Base-by-base conservation (phyloP, 2,329 filamentous ascomycete species). In the Dactylonectria macrodidyma region DNA sequence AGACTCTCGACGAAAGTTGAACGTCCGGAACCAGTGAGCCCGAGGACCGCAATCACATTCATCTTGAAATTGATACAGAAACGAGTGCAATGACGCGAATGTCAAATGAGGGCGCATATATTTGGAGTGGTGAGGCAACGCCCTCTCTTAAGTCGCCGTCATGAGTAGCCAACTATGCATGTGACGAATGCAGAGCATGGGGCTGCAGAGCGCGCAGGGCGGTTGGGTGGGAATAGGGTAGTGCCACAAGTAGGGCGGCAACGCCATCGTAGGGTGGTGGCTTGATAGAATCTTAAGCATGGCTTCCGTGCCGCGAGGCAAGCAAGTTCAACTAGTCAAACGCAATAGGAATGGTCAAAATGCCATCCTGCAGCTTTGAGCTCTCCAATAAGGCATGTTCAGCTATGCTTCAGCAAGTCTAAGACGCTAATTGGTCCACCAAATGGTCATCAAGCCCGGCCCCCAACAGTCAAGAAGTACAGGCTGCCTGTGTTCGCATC, bases 401-500 rank as follows among this genome's bases (percentile, higher is more conserved):
- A n/a, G 16, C 16, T n/a, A 7, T 7, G 2, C 16, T 44, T 44
- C 16, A 44, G n/a, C n/a, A n/a, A 44, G n/a, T 44, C 5, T 19
- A 7, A 14, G 0, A 30, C 14, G 6, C n/a, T 44, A n/a, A 44
- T 19, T n/a, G 5, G 2, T 19, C 41, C 41, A 8, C n/a, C 41
- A 14, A 3, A 2, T 4, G 10, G 10, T 16, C 11, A n/a, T 62
- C 38, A 62, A 22, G 36, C 50, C n/a, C 62, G 38, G 12, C 62
- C 62, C 7, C 56, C 62, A 50, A 65, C 62, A 5, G 62, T 59
- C 62, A 65, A 46, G 47, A 65, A 65, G 30, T 72, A 71, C 16
- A 72, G 33, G 36, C 68, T 72, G 12, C 70, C 70, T 5, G 68
- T 72, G 3, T 41, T 66, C 11, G 70, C 52, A 48, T 71, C 64